These are phyloP conservation scores for Wickerhamiella nectarea DNA, from an alignment of 805 yeast genomes.

Conservation along the genomic window DNA sequence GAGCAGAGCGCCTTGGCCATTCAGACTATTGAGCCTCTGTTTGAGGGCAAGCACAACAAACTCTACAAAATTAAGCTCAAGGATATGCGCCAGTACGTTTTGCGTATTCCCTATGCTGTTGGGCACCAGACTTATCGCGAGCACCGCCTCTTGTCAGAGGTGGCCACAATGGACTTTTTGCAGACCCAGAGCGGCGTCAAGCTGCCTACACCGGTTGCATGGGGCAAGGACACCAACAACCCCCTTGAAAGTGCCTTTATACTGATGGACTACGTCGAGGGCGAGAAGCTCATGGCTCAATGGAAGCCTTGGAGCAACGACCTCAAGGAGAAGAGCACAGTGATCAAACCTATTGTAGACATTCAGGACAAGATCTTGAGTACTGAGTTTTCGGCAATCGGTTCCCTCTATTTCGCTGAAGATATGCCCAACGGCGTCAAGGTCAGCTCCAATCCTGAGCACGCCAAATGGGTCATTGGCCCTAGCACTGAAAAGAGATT, in stretches of 20 bases:
- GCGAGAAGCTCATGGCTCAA: conserved; percentile 69
- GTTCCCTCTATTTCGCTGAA: conserved; percentile 66
- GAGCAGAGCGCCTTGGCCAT: conserved; percentile 36
- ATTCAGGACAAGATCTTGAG: conserved; percentile 43
- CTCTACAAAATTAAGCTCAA: conserved; percentile 60
- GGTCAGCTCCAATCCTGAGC: conserved; percentile 31
- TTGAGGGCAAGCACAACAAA: conserved; percentile 91
- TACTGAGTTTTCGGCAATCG: conserved; percentile 54
- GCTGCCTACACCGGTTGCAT: conserved; percentile 60
- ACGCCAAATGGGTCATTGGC: conserved; percentile 76
- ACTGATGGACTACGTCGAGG: conserved; percentile 65
- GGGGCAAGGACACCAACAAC: conserved; percentile 54
- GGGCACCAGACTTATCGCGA: conserved; percentile 44
- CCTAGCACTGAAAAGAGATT: conserved; percentile 72
- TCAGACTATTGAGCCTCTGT: conserved; percentile 66
- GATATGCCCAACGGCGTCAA: conserved; percentile 35
- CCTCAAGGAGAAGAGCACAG: conserved; percentile 34
- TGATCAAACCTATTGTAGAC: conserved; percentile 59
- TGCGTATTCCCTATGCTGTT: conserved; percentile 80
- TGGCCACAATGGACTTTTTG: conserved; percentile 82
- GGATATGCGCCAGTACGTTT: conserved; percentile 46
- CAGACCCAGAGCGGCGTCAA: conserved; percentile 43
- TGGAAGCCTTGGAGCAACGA: conserved; percentile 78
- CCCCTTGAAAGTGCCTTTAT: conserved; percentile 61
- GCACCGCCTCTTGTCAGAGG: conserved; percentile 65